phyloP scores from a whole-genome alignment of 2,329 filamentous ascomycete species.

The Cytospora paraplurivora region DNA sequence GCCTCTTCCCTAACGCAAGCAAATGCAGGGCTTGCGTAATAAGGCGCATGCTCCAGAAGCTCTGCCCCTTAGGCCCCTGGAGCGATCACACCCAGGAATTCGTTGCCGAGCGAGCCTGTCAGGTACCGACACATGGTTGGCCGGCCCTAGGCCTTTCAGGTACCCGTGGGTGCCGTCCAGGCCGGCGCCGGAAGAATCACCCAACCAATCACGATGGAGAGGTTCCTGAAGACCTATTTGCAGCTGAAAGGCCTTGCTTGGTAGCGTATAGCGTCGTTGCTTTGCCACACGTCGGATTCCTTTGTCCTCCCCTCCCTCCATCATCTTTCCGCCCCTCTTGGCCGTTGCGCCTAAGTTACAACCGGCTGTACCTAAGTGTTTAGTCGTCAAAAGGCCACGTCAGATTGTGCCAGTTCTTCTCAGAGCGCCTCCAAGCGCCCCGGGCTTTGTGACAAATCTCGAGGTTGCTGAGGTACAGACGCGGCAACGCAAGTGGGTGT shows the following conservation, averaged over 20 bases:
- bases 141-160: constrained; percentile 40
- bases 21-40: constrained; percentile 16
- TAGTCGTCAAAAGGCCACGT: not conserved
- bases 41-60: constrained; percentile 7
- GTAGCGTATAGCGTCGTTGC: constrained; percentile 13
- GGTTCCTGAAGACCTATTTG: constrained; percentile 27
- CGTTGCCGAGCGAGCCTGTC: constrained; percentile 37
- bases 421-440: constrained; percentile 1
- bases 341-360: constrained; percentile 4
- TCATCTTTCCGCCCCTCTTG: constrained; percentile 1
- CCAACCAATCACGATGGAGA: constrained; percentile 37
- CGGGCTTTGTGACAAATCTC: not conserved
- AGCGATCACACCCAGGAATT: constrained; percentile 24
- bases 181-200: constrained; percentile 32
- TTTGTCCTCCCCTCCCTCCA: constrained; percentile 22
- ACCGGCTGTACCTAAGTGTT: not conserved
- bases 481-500: not conserved
- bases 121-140: constrained; percentile 43
- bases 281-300: constrained; percentile 13
- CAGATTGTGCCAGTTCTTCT: not conserved
- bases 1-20: constrained; percentile 12
- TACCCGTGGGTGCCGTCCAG: constrained; percentile 38
- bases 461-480: not conserved
- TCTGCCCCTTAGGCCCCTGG: constrained; percentile 26
- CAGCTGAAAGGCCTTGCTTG: constrained; percentile 24